phyloP scores from a whole-genome alignment of 83 land plant genomes.

The Thuja plicata region DNA sequence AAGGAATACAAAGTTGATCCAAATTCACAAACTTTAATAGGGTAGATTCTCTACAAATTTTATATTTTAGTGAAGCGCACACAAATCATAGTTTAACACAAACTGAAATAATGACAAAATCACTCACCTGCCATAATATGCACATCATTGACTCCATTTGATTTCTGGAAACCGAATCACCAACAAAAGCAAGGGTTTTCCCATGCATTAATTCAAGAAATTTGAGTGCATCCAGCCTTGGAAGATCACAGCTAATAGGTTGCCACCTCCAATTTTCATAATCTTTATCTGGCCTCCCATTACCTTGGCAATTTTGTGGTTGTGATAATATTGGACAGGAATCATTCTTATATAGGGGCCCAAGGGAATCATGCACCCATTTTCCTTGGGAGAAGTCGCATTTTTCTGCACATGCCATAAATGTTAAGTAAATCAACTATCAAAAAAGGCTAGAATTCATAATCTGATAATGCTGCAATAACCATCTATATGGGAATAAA shows the following conservation, averaged over 20 bases:
- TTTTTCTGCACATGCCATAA: constrained; percentile 21
- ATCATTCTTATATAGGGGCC: constrained; percentile 75
- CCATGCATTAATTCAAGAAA: constrained; percentile 84
- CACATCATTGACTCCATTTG: constrained; percentile 94
- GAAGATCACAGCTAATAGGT: constrained; percentile 79
- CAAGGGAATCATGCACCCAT: constrained; percentile 64
- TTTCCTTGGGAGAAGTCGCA: constrained; percentile 79
- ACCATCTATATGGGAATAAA: not conserved
- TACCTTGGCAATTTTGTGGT: constrained; percentile 81
- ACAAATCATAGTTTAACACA: constrained; percentile 2
- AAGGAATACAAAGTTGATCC: not conserved
- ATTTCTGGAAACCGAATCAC: constrained; percentile 94
- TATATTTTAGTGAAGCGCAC: not conserved
- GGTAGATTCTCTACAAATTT: not conserved
- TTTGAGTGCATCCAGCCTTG: constrained; percentile 58
- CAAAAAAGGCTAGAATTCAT: not conserved
- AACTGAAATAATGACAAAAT: not conserved
- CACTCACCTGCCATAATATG: constrained; percentile 72
- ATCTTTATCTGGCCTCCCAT: constrained; percentile 86
- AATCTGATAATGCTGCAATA: not conserved
- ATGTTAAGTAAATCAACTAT: not conserved
- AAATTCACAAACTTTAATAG: not conserved
- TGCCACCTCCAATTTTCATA: constrained; percentile 90
- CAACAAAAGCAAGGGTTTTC: constrained; percentile 84
- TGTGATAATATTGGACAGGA: constrained; percentile 68